Conservation (phyloP, 129 eudicot genomes). For the Saposhnikovia divaricata region DNA sequence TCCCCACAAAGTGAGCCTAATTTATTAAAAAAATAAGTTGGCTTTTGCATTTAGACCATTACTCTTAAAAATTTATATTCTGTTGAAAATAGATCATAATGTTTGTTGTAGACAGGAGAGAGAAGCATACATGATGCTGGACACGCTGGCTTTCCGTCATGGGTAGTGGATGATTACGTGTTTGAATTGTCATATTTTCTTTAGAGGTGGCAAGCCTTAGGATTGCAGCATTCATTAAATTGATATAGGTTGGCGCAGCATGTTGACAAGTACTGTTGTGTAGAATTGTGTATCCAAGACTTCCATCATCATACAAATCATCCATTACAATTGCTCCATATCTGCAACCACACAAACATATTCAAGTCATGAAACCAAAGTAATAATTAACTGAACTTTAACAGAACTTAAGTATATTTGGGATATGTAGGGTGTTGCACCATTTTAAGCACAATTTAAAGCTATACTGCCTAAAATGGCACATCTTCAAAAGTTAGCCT, state of each 20-base stretch:
- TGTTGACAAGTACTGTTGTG: slow-evolving; percentile 98
- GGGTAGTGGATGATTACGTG: slow-evolving; percentile 93
- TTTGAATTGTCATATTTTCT: slow-evolving; percentile 78
- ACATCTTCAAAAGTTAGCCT: background rate
- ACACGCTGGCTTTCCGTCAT: slow-evolving; percentile 76
- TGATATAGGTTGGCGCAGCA: slow-evolving; percentile 90
- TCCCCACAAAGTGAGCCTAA: background rate
- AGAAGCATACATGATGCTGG: slow-evolving; percentile 74
- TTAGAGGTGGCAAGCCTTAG: slow-evolving; percentile 68
- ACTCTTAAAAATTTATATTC: background rate
- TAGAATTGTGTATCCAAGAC: slow-evolving; percentile 81
- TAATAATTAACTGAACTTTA: background rate
- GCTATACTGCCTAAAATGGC: background rate
- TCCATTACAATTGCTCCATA: slow-evolving; percentile 95
- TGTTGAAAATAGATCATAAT: slow-evolving; percentile 1
- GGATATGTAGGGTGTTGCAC: background rate
- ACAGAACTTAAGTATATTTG: background rate
- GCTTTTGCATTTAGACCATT: background rate
- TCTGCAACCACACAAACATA: slow-evolving; percentile 32
- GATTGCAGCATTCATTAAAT: slow-evolving; percentile 81
- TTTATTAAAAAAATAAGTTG: background rate
- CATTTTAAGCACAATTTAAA: background rate
- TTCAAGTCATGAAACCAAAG: background rate
- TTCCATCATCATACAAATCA: slow-evolving; percentile 56
- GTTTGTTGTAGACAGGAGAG: background rate